phyloP scores from a whole-genome alignment of 768 basidiomycete species.

The Lentinula edodes region DNA sequence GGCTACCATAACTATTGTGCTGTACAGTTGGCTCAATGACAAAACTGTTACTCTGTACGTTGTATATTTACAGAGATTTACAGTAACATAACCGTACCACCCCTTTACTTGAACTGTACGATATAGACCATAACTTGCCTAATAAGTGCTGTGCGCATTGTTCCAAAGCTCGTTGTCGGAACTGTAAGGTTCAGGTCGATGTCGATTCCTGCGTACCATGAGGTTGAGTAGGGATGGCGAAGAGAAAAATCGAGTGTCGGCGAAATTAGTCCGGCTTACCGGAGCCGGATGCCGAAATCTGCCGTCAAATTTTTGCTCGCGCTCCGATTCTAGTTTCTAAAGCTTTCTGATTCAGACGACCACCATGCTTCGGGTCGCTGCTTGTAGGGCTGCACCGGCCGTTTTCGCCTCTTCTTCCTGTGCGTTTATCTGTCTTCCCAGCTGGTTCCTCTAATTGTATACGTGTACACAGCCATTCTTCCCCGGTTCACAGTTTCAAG shows the following conservation, averaged over 20 bases:
- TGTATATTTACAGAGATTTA: too few species aligned
- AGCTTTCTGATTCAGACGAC: neutral
- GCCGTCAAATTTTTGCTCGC: neutral
- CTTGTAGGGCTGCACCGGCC: slow-evolving; percentile 44
- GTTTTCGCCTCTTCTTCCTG: slow-evolving; percentile 41
- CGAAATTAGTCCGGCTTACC: neutral
- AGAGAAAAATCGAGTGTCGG: too few species aligned
- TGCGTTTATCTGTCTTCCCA: slow-evolving; percentile 17
- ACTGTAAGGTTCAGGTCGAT: too few species aligned
- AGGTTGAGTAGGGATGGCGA: too few species aligned
- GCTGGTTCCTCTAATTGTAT: neutral
- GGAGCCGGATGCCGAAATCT: neutral
- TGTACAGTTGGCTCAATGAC: neutral
- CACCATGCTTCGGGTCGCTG: slow-evolving; percentile 48
- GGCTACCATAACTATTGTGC: neutral
- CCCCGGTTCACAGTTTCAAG: slow-evolving; percentile 34
- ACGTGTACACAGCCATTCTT: slow-evolving; percentile 10
- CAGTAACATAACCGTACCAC: too few species aligned
- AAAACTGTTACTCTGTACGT: neutral
- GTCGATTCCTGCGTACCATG: too few species aligned
- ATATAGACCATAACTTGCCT: too few species aligned
- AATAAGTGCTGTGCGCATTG: too few species aligned
- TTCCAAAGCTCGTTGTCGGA: too few species aligned
- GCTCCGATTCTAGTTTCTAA: neutral
- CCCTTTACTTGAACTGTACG: too few species aligned